These are phyloP conservation scores for Coemansia sp. DNA, from an alignment of 192 early-diverging fungal species.

Conservation along the genomic window DNA sequence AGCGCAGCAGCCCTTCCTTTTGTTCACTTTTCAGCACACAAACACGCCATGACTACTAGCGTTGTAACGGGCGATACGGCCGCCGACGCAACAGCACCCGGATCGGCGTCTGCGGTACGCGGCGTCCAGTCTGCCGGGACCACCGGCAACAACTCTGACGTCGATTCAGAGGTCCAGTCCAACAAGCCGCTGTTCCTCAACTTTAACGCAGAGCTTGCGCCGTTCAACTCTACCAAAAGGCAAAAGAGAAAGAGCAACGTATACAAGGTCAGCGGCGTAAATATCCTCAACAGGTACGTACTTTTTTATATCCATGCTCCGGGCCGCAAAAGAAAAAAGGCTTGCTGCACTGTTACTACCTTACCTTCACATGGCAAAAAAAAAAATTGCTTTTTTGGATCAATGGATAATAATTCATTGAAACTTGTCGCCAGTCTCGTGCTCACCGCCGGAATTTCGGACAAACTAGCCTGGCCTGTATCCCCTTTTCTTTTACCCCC, in stretches of 20 bases:
- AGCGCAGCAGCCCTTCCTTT: background rate
- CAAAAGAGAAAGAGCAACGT: slow-evolving; percentile 52
- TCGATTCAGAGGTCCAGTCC: slow-evolving; percentile 44
- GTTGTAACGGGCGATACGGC: background rate
- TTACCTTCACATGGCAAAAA: background rate
- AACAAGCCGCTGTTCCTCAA: slow-evolving; percentile 60
- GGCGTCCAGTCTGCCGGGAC: slow-evolving; percentile 1
- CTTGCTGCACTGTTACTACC: background rate
- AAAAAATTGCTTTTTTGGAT: slow-evolving; percentile 1
- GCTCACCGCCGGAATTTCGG: background rate
- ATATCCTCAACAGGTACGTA: slow-evolving; percentile 65
- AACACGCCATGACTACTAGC: background rate
- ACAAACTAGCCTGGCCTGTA: background rate
- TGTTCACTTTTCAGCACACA: background rate
- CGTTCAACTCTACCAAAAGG: slow-evolving; percentile 44
- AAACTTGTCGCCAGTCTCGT: background rate
- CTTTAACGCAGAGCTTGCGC: slow-evolving; percentile 55
- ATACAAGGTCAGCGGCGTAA: slow-evolving; percentile 71
- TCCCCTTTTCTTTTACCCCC: background rate
- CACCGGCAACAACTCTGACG: slow-evolving; percentile 34
- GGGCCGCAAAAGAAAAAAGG: background rate
- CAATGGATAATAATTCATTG: slow-evolving; percentile 1
- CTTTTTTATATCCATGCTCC: background rate
- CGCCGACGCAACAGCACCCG: background rate
- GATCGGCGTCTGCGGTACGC: background rate